A percentile compares a stretch with the other conserved stretches of the same genome.
phyloP scores from a whole-genome alignment of 257 asterid species.

The Gentiana straminea region DNA sequence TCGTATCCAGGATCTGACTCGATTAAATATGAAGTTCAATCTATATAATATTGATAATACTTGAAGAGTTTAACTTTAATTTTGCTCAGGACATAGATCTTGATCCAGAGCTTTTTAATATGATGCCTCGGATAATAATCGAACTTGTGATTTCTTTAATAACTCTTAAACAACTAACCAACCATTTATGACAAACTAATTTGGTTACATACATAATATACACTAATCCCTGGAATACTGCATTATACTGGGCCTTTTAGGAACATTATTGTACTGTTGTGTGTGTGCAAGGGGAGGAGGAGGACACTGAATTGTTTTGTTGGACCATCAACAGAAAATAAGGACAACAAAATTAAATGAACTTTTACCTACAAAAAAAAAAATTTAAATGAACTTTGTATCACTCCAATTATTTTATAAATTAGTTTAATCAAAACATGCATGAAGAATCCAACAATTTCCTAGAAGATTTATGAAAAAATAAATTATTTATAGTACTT shows the following conservation, averaged over 20 bases:
- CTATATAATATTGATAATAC: too few species aligned
- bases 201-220: too few species aligned
- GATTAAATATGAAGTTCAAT: too few species aligned
- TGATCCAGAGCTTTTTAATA: too few species aligned
- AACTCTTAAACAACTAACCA: too few species aligned
- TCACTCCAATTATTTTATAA: slow-evolving; percentile 13
- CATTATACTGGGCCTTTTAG: background rate
- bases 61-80: too few species aligned
- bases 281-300: slow-evolving; percentile 7
- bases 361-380: background rate
- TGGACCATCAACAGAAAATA: background rate
- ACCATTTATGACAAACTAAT: too few species aligned
- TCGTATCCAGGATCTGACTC: too few species aligned
- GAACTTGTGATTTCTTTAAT: too few species aligned
- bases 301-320: slow-evolving; percentile 1
- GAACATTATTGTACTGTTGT: slow-evolving; percentile 8
- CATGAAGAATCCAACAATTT: slow-evolving; percentile 5
- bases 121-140: too few species aligned
- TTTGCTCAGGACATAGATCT: too few species aligned
- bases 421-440: background rate
- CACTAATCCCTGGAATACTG: background rate
- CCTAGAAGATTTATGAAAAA: slow-evolving; percentile 11
- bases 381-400: slow-evolving; percentile 5
- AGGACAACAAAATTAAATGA: slow-evolving; percentile 6
- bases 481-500: slow-evolving; percentile 6